Evolutionary conservation across 306 rosid genomes (phyloP).

Genomic region (Quercus variabilis): DNA sequence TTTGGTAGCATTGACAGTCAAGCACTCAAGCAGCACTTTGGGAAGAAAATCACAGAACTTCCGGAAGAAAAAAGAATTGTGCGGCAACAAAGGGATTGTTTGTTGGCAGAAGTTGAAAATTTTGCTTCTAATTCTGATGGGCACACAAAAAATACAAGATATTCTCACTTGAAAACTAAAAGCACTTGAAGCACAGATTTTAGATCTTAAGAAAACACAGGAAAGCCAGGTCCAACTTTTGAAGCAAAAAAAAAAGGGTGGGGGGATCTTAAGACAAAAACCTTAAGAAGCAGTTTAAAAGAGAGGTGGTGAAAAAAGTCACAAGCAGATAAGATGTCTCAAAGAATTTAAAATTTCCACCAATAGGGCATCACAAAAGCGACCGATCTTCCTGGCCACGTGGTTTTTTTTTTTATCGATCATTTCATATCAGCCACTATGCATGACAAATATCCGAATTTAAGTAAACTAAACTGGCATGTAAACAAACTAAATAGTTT

Average conservation of each 20-base stretch:
- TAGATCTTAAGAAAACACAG: slow-evolving; percentile 70
- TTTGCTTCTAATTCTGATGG: slow-evolving; percentile 57
- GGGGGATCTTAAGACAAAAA: neutral
- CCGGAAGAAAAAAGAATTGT: slow-evolving; percentile 73
- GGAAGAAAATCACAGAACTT: slow-evolving; percentile 66
- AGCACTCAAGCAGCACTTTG: slow-evolving; percentile 61
- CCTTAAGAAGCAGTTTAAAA: neutral
- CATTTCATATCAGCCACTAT: neutral
- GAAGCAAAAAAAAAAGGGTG: slow-evolving; percentile 65
- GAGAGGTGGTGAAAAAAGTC: neutral
- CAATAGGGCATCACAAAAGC: too few relatives aligned
- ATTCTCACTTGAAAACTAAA: slow-evolving; percentile 54
- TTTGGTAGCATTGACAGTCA: slow-evolving; percentile 53
- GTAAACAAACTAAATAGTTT: neutral
- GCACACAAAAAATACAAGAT: slow-evolving; percentile 53
- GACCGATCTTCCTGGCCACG: too few relatives aligned
- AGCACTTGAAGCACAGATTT: slow-evolving; percentile 71
- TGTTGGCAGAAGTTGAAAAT: slow-evolving; percentile 64
- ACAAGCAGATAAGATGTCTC: neutral
- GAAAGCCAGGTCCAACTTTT: slow-evolving; percentile 71
- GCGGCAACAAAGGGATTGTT: slow-evolving; percentile 69
- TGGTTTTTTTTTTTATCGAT: too few relatives aligned
- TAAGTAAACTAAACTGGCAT: neutral
- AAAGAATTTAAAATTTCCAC: neutral
- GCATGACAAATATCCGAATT: neutral